Evolutionary conservation across 2,329 filamentous ascomycete genomes (phyloP).

Genomic region (Paracoccidioides brasiliensis): DNA sequence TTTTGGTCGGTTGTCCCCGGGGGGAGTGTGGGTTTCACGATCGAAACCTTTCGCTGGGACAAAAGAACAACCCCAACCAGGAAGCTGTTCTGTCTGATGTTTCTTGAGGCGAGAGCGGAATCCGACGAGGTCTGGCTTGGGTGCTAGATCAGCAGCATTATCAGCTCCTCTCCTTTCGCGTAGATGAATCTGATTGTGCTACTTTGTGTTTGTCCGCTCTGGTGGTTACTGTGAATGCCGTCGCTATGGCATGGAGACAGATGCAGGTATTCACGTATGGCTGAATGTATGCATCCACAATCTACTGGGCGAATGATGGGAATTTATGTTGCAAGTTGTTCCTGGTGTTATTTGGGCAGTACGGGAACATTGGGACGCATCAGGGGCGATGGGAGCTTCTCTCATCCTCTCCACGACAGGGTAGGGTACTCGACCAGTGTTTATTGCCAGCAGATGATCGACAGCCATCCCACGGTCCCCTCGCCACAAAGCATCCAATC

Average conservation of each 20-base stretch:
- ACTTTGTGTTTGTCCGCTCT: too few relatives aligned
- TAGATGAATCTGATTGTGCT: too few relatives aligned
- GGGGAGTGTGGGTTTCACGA: too few relatives aligned
- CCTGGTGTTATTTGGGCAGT: too few relatives aligned
- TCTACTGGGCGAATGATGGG: background rate
- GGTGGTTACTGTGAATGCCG: too few relatives aligned
- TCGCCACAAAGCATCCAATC: background rate
- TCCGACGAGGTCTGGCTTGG: background rate
- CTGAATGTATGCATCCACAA: background rate
- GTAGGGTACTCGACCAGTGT: background rate
- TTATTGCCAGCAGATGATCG: background rate
- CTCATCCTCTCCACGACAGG: too few relatives aligned
- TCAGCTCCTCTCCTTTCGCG: background rate
- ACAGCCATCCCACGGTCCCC: background rate
- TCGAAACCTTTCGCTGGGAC: too few relatives aligned
- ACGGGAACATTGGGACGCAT: background rate
- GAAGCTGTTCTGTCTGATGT: background rate
- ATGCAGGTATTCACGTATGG: background rate
- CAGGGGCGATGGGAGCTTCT: background rate
- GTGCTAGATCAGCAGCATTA: background rate
- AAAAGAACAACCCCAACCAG: too few relatives aligned
- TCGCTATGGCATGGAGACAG: background rate
- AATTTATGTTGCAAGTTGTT: background rate
- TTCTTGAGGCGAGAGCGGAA: background rate
- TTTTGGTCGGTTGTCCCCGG: too few relatives aligned